Evolutionary conservation across 768 basidiomycete species (phyloP), one percentile per base, ranked within the genome.

Genomic region (Hydnomerulius pinastri): DNA sequence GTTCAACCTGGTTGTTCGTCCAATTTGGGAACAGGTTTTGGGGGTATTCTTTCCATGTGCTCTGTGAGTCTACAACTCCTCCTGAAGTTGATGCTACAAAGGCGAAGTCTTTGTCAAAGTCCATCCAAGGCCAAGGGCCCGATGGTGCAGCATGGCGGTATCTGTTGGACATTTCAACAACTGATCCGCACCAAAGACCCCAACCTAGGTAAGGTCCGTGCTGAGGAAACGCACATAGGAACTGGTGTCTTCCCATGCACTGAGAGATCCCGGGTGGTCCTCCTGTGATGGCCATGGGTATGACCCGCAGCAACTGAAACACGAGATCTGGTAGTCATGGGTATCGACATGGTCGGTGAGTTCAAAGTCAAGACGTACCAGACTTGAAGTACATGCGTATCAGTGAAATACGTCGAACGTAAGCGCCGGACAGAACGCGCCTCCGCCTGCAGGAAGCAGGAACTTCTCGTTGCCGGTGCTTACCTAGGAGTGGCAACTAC

Each of bases 51-150:
- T 33, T 25, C 70, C 69, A 70, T 15, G 41, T 17, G 35, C 49
- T 38, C 21, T 24, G 38, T 23, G 9, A 28, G 28, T 35, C 15
- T n/a, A 28, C 32, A 10, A 55, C 35, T 11, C 28, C 37, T 15
- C 38, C 59, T 0, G 62, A 56, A 30, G 57, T 46, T 27, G 49
- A 55, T 9, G 12, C 29, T 2, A 61, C 58, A 20, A 62, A 49
- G 8, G 54, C 60, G 29, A n/a, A 17, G 51, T 65, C 69, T 8
- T 13, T 58, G 33, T 70, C 65, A 6, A 74, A 61, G 45, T 75
- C 67, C 57, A 75, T 69, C 64, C 71, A 75, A 7, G 73, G 73
- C 73, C 73, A 75, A 1, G 73, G 73, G 0, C 72, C 73, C 23
- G 68, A 70, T 2, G 74, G 73, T 2, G 72, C 66, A 2, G 67